Percentiles rank a stretch among this genome's conserved stretches.
Conservation (phyloP, 164 flowering plant genomes). For the Umbellularia californica region DNA sequence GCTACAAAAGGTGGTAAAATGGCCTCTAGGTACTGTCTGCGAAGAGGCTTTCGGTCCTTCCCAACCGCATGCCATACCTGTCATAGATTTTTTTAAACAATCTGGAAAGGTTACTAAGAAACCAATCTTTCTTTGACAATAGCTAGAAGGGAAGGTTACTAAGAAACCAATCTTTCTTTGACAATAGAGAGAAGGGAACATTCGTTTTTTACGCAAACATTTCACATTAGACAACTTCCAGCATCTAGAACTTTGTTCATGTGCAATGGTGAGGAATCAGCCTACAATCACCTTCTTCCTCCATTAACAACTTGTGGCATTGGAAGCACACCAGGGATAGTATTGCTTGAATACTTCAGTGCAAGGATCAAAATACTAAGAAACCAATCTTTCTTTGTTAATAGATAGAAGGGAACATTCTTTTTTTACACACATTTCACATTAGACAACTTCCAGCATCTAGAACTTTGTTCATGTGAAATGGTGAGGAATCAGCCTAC, state of each 20-base stretch:
- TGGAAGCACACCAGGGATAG: too few species aligned
- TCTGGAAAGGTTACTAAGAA: slow-evolving; percentile 2
- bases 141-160: slow-evolving; percentile 1
- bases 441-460: too few species aligned
- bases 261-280: too few species aligned
- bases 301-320: too few species aligned
- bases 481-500: too few species aligned
- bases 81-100: slow-evolving; percentile 12
- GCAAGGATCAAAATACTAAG: not conserved
- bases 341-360: too few species aligned
- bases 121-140: not conserved
- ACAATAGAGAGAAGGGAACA: not conserved
- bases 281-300: too few species aligned
- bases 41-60: slow-evolving; percentile 71
- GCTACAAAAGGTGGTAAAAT: slow-evolving; percentile 97
- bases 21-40: slow-evolving; percentile 86
- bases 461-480: too few species aligned
- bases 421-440: too few species aligned
- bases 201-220: too few species aligned
- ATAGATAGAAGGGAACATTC: not conserved
- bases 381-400: not conserved
- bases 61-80: slow-evolving; percentile 96
- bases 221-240: too few species aligned
- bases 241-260: too few species aligned
- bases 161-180: not conserved